Evolutionary conservation across 495 filamentous ascomycete genomes (phyloP).

Genomic region (Rhizodiscina lignyota): DNA sequence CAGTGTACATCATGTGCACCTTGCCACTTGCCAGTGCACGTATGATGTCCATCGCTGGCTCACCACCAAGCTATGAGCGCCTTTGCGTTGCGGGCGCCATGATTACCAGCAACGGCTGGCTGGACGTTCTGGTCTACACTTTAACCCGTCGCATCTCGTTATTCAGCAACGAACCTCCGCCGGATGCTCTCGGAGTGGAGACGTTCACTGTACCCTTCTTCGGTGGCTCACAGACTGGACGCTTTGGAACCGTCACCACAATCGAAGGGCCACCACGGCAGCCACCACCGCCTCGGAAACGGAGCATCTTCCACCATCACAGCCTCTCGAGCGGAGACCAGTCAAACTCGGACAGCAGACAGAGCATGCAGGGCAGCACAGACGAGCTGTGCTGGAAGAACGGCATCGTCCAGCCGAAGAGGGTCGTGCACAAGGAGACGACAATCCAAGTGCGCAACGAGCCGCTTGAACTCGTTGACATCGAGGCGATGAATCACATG

Average conservation of each 20-base stretch:
- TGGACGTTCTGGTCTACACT: constrained; percentile 58
- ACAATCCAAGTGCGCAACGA: constrained; percentile 10
- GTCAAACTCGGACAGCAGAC: neutral
- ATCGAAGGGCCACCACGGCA: too few relatives aligned
- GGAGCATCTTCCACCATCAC: neutral
- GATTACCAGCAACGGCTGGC: constrained; percentile 56
- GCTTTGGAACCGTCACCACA: constrained; percentile 8
- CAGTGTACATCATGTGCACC: constrained; percentile 57
- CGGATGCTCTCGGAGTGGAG: constrained; percentile 11
- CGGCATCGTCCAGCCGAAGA: neutral
- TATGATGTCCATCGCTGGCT: constrained; percentile 44
- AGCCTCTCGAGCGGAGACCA: neutral
- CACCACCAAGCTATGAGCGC: constrained; percentile 27
- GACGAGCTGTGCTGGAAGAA: constrained; percentile 6
- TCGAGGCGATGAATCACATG: constrained; percentile 5
- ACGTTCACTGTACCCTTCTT: constrained; percentile 12
- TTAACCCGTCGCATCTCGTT: constrained; percentile 37
- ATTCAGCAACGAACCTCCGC: constrained; percentile 18
- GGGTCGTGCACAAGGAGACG: constrained; percentile 10
- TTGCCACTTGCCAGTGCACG: constrained; percentile 54
- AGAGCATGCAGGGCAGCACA: constrained; percentile 5
- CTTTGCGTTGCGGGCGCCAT: constrained; percentile 48
- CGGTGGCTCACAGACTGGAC: constrained; percentile 4
- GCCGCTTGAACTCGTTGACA: constrained; percentile 7
- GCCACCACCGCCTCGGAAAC: neutral